These are phyloP conservation scores for Musa beccarii DNA, from an alignment of 176 grass and related monocot genomes.

Conservation along the genomic window DNA sequence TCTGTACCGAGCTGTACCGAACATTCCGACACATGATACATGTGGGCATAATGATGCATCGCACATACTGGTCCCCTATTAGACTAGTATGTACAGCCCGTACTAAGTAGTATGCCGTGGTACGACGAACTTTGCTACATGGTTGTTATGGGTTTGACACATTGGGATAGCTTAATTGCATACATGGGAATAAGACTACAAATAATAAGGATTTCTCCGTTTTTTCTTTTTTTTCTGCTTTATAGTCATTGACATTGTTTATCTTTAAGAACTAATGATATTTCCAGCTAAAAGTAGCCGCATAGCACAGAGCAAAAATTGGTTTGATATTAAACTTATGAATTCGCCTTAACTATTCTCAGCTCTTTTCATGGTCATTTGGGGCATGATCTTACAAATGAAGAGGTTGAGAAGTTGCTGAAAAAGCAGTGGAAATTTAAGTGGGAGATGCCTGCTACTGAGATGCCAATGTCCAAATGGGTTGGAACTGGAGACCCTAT, in stretches of 20 bases:
- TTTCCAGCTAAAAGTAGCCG: too few relatives aligned
- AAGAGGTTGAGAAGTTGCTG: slow-evolving; percentile 36
- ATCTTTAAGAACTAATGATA: too few relatives aligned
- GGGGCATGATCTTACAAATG: slow-evolving; percentile 28
- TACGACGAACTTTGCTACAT: background rate
- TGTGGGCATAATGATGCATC: too few relatives aligned
- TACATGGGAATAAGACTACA: too few relatives aligned
- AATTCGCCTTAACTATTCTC: background rate
- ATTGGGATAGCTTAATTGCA: background rate
- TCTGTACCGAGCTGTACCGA: too few relatives aligned
- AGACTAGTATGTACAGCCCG: too few relatives aligned
- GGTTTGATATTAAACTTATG: background rate
- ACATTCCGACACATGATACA: too few relatives aligned
- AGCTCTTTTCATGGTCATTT: slow-evolving; percentile 60
- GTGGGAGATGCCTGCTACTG: slow-evolving; percentile 49
- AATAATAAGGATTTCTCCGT: too few relatives aligned
- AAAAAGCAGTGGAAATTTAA: slow-evolving; percentile 41
- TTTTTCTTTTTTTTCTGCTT: too few relatives aligned
- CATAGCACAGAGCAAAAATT: background rate
- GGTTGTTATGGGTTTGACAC: background rate
- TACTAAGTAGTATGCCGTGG: background rate
- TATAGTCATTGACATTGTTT: too few relatives aligned
- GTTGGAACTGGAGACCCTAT: slow-evolving; percentile 49
- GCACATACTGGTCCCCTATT: too few relatives aligned
- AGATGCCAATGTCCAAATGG: slow-evolving; percentile 44